Conservation (phyloP, 2,329 filamentous ascomycete genomes). For the Ophiocordyceps camponoti-floridani region DNA sequence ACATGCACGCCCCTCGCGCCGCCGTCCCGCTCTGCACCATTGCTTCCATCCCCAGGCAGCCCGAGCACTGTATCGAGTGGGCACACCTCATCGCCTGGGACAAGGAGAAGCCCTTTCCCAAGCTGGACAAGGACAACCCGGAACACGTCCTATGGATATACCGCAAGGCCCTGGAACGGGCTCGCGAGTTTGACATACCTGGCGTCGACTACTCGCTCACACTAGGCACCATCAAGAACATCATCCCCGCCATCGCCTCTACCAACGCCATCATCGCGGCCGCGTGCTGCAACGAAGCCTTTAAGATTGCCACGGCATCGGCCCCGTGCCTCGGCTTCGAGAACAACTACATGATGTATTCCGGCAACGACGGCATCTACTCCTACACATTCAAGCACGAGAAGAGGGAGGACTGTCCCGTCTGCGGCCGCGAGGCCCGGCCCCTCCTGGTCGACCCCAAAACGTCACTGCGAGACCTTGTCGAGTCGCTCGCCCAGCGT, state of each 20-base stretch:
- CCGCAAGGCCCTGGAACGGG: slow-evolving; percentile 63
- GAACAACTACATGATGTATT: slow-evolving; percentile 99
- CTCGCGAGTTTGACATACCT: slow-evolving; percentile 72
- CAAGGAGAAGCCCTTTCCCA: slow-evolving; percentile 61
- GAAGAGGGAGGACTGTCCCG: slow-evolving; percentile 85
- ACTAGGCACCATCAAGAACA: slow-evolving; percentile 97
- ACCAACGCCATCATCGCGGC: slow-evolving; percentile 96
- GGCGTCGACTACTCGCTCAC: slow-evolving; percentile 93
- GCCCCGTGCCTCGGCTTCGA: slow-evolving; percentile 65
- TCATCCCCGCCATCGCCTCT: slow-evolving; percentile 94
- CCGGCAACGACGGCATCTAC: slow-evolving; percentile 86
- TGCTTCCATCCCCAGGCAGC: slow-evolving; percentile 88
- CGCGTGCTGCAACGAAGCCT: slow-evolving; percentile 87
- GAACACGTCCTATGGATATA: slow-evolving; percentile 97
- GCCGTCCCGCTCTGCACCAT: slow-evolving; percentile 93
- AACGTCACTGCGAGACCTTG: slow-evolving; percentile 62
- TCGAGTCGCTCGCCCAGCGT: slow-evolving; percentile 65
- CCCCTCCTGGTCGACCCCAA: slow-evolving; percentile 54
- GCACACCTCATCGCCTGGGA: slow-evolving; percentile 98
- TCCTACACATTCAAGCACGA: slow-evolving; percentile 95
- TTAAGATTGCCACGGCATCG: slow-evolving; percentile 75
- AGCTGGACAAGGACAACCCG: slow-evolving; percentile 86
- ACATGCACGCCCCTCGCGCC: slow-evolving; percentile 96
- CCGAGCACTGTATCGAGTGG: slow-evolving; percentile 98
- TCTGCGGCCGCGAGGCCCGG: slow-evolving; percentile 72